These are phyloP conservation scores for Tetraselmis striata DNA, from an alignment of 139 green algal genomes.

Conservation along the genomic window DNA sequence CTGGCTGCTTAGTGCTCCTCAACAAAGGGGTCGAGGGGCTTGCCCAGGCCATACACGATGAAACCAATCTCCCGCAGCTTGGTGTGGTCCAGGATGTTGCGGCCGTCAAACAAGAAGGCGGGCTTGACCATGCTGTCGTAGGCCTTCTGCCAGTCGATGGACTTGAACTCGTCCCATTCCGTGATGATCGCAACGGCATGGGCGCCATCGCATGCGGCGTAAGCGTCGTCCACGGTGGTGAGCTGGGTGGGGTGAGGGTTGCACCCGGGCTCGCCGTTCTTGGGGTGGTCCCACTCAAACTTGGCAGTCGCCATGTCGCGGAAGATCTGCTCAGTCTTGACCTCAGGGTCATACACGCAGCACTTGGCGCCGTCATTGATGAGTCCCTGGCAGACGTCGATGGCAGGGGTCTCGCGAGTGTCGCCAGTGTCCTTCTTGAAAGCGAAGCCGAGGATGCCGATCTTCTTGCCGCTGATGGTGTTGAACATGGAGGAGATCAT, in stretches of 20 bases:
- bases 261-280: not conserved
- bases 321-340: slow-evolving; percentile 22
- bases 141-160: slow-evolving; percentile 22
- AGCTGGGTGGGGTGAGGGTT: not conserved
- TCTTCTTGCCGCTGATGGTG: slow-evolving; percentile 50
- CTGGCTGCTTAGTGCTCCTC: not conserved
- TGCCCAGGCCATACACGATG: slow-evolving; percentile 52
- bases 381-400: slow-evolving; percentile 47
- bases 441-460: slow-evolving; percentile 50
- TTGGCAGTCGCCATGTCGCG: slow-evolving; percentile 15
- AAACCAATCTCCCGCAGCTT: slow-evolving; percentile 48
- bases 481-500: slow-evolving; percentile 55
- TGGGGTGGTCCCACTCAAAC: slow-evolving; percentile 34
- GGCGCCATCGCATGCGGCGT: not conserved
- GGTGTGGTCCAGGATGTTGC: slow-evolving; percentile 43
- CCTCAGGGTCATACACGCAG: slow-evolving; percentile 45
- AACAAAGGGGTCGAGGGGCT: slow-evolving; percentile 46
- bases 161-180: slow-evolving; percentile 62
- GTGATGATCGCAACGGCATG: not conserved
- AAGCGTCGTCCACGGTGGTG: not conserved
- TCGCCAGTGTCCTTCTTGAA: slow-evolving; percentile 56
- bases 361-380: slow-evolving; percentile 35
- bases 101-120: slow-evolving; percentile 53
- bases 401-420: slow-evolving; percentile 53
- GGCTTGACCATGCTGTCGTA: slow-evolving; percentile 53